Evolutionary conservation across 2,329 filamentous ascomycete genomes (phyloP).

Genomic region (Venturiaceae sp.): DNA sequence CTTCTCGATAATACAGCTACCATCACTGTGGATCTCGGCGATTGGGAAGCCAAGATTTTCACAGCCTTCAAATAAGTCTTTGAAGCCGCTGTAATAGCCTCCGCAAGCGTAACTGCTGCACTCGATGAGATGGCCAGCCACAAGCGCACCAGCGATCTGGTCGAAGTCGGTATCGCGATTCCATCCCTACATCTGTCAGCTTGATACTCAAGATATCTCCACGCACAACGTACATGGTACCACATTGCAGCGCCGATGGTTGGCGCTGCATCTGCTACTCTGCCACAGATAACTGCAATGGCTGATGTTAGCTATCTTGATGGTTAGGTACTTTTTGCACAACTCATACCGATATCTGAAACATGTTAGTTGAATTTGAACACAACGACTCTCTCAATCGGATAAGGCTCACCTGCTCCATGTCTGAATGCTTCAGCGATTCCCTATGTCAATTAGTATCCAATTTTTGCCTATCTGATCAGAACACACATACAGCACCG

Average conservation of each 20-base stretch:
- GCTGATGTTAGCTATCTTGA: background rate
- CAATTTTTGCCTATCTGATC: background rate
- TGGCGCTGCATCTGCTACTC: constrained; percentile 32
- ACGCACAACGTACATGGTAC: constrained; percentile 22
- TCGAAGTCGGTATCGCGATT: constrained; percentile 24
- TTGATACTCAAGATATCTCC: too few relatives aligned
- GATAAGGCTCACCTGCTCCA: constrained; percentile 34
- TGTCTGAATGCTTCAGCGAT: constrained; percentile 28
- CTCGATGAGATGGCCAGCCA: constrained; percentile 23
- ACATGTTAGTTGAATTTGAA: background rate
- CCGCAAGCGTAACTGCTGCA: constrained; percentile 31
- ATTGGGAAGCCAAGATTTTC: constrained; percentile 35
- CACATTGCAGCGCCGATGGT: constrained; percentile 23
- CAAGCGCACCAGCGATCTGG: constrained; percentile 27
- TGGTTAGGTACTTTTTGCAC: constrained; percentile 1
- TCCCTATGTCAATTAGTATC: constrained; percentile 12
- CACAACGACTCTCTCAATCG: constrained; percentile 7
- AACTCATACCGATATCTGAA: background rate
- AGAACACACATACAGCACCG: constrained; percentile 13
- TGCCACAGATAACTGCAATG: constrained; percentile 24
- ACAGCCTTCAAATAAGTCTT: constrained; percentile 15
- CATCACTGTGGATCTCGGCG: constrained; percentile 26
- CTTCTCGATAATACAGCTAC: background rate
- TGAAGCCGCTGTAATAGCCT: constrained; percentile 36
- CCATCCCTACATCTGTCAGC: constrained; percentile 20